phyloP scores from a whole-genome alignment of 116 monocot species.

The Dioscorea cayenensis region DNA sequence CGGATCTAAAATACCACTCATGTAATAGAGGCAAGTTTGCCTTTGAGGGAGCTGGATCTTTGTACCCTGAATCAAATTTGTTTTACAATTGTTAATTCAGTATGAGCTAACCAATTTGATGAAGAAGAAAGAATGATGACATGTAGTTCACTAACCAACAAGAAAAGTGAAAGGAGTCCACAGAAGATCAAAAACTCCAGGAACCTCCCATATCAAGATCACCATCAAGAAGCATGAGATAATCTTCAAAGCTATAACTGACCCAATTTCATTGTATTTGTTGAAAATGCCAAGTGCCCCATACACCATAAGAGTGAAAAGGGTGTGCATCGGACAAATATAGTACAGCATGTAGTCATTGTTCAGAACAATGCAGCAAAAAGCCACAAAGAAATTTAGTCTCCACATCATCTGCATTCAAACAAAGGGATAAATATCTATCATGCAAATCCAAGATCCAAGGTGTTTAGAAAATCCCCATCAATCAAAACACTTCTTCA shows the following conservation, averaged over 20 bases:
- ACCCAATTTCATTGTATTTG: conserved; percentile 83
- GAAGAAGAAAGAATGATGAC: background rate
- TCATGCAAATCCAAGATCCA: background rate
- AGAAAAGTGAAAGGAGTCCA: conserved; percentile 88
- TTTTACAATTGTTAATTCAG: background rate
- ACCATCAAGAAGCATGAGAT: conserved; percentile 66
- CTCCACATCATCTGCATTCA: conserved; percentile 97
- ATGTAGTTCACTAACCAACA: conserved; percentile 44
- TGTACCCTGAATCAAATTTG: conserved; percentile 42
- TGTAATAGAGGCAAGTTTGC: conserved; percentile 51
- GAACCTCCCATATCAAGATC: conserved; percentile 91
- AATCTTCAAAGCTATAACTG: conserved; percentile 82
- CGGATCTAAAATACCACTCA: conserved; percentile 84
- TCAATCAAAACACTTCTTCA: background rate
- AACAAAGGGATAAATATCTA: background rate
- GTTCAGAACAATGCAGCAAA: conserved; percentile 90
- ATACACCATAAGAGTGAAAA: conserved; percentile 97
- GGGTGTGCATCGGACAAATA: conserved; percentile 97
- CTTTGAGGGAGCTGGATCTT: conserved; percentile 61
- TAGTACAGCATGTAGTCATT: conserved; percentile 98
- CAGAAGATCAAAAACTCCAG: conserved; percentile 79
- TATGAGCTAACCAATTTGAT: background rate
- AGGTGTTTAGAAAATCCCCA: background rate
- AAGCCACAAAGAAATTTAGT: conserved; percentile 82
- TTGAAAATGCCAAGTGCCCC: conserved; percentile 84